Percentiles rank a stretch among this genome's conserved stretches.
Evolutionary conservation across 306 rosid genomes (phyloP).

Genomic region (Fagus crenata): DNA sequence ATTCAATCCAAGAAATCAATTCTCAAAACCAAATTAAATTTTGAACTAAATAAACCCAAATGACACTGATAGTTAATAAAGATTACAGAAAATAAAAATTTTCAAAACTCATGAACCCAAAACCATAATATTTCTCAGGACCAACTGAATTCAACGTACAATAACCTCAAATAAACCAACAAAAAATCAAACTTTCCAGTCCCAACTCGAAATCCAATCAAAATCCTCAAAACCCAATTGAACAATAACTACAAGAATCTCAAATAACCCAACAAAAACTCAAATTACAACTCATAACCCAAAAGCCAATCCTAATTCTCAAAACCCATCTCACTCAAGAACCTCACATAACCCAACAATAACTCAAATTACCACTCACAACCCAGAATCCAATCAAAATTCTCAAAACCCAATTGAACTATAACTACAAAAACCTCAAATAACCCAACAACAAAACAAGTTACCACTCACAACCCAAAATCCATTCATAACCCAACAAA

Average conservation of each 20-base stretch:
- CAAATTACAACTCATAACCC: background rate
- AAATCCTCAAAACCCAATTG: background rate
- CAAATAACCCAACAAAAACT: background rate
- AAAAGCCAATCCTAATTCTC: background rate
- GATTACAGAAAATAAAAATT: background rate
- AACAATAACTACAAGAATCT: background rate
- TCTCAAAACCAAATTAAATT: background rate
- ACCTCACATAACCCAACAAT: background rate
- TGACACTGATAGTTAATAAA: background rate
- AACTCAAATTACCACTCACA: background rate
- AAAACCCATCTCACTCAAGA: background rate
- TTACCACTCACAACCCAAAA: background rate
- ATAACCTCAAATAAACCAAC: background rate
- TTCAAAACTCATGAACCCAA: no score
- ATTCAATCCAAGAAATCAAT: background rate
- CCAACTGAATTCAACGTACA: background rate
- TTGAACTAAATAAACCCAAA: background rate
- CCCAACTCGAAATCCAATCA: background rate
- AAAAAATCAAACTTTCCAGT: background rate
- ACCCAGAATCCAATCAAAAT: background rate
- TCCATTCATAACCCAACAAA: conserved; percentile 1
- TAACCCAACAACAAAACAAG: background rate
- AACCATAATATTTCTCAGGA: background rate
- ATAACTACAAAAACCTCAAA: background rate
- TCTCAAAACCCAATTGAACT: background rate